A percentile compares a stretch with the other conserved stretches of the same genome.
Evolutionary conservation across 1,284 basidiomycete species (phyloP).

Genomic region (Rhodotorula sp.): DNA sequence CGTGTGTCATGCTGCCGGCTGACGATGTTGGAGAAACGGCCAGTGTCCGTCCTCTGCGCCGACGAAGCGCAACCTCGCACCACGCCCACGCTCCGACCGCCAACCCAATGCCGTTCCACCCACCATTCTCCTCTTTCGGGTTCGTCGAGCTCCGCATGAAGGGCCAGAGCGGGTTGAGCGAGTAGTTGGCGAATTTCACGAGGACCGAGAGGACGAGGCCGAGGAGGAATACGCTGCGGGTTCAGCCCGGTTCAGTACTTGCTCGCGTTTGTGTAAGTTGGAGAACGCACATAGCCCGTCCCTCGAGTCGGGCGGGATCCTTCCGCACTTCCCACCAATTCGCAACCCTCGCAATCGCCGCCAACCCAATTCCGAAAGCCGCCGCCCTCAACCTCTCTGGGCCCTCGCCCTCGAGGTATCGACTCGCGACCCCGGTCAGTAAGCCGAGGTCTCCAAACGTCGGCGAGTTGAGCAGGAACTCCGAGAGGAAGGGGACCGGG

Average conservation of each 20-base stretch:
- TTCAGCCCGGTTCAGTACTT: background rate
- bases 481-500: constrained; percentile 50
- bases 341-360: constrained; percentile 38
- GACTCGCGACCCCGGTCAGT: constrained; percentile 61
- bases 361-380: constrained; percentile 38
- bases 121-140: constrained; percentile 51
- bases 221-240: constrained; percentile 44
- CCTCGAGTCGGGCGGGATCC: constrained; percentile 3
- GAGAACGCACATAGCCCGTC: constrained; percentile 3
- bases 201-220: constrained; percentile 69
- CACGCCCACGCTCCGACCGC: constrained; percentile 38
- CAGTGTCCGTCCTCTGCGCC: background rate
- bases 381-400: constrained; percentile 10
- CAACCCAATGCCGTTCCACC: constrained; percentile 69
- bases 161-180: constrained; percentile 85
- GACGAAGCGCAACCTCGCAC: constrained; percentile 1
- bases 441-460: constrained; percentile 61
- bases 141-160: constrained; percentile 62
- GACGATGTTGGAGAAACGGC: background rate
- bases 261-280: no score
- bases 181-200: constrained; percentile 73
- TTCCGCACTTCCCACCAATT: constrained; percentile 13
- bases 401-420: constrained; percentile 46
- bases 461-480: constrained; percentile 49
- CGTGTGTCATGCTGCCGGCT: background rate